Percentiles rank a stretch among this genome's conserved stretches.
These are phyloP conservation scores for Pythium phragmitis DNA, from an alignment of 352 stramenopile species.

Conservation along the genomic window DNA sequence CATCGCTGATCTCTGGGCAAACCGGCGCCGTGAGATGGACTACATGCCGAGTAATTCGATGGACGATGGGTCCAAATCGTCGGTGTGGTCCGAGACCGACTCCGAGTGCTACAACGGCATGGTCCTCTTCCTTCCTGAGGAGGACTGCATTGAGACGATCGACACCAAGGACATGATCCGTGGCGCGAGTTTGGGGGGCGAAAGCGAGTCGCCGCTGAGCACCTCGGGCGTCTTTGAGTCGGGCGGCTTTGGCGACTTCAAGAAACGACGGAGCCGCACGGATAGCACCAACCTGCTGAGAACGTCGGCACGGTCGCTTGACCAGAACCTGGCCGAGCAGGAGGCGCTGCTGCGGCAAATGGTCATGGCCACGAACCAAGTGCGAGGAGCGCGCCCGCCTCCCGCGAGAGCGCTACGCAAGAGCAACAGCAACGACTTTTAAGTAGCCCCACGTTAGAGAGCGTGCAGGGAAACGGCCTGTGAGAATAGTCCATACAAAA, in stretches of 20 bases:
- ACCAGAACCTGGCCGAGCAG: constrained; percentile 26
- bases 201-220: background rate
- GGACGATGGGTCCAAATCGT: background rate
- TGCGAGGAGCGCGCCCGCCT: no score
- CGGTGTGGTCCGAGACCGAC: no score
- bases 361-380: constrained; percentile 7
- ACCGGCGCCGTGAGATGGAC: constrained; percentile 22
- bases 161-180: constrained; percentile 53
- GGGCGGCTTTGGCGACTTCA: background rate
- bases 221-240: constrained; percentile 10
- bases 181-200: constrained; percentile 1
- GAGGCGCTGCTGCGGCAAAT: constrained; percentile 25
- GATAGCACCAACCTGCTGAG: background rate
- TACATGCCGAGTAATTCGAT: background rate
- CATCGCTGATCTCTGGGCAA: background rate
- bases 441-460: no score
- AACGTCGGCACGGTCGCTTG: constrained; percentile 14
- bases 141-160: constrained; percentile 38
- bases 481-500: no score
- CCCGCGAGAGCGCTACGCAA: no score
- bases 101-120: background rate
- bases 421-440: no score
- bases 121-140: constrained; percentile 10
- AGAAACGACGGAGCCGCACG: background rate
- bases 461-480: no score